Percentiles rank a stretch among this genome's conserved stretches.
Evolutionary conservation across 805 yeast species (phyloP).

Genomic region (Kuraishia cidri): DNA sequence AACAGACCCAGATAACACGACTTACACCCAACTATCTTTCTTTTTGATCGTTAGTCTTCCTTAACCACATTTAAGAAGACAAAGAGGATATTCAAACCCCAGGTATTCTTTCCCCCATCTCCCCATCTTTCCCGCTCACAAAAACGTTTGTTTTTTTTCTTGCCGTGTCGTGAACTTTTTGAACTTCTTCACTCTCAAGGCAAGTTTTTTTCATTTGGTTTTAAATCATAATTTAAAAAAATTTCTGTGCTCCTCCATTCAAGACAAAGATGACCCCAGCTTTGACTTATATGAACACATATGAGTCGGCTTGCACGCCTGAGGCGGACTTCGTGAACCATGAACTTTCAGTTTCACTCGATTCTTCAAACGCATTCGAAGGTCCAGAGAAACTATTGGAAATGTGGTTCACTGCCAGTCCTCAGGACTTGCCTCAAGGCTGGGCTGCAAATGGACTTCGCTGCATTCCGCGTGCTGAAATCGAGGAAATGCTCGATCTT

Average conservation of each 20-base stretch:
- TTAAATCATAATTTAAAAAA: constrained; percentile 5
- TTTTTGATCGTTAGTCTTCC: background rate
- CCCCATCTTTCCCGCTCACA: no score
- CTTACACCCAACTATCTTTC: constrained; percentile 6
- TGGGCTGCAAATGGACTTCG: constrained; percentile 41
- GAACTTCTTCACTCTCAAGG: constrained; percentile 1
- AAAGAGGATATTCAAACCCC: no score
- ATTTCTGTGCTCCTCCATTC: no score
- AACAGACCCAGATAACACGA: constrained; percentile 16
- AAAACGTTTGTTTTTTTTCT: constrained; percentile 17
- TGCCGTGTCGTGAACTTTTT: constrained; percentile 7
- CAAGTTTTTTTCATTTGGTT: constrained; percentile 5
- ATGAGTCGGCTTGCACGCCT: background rate
- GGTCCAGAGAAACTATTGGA: constrained; percentile 95
- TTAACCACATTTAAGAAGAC: no score
- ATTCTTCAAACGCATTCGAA: constrained; percentile 89
- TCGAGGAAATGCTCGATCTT: constrained; percentile 68
- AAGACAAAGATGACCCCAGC: no score
- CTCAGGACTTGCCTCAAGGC: constrained; percentile 25
- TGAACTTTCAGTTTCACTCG: constrained; percentile 67
- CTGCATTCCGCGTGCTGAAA: constrained; percentile 51
- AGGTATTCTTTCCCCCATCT: no score
- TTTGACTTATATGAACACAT: no score
- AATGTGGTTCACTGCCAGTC: constrained; percentile 70
- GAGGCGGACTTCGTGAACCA: constrained; percentile 49